Base-by-base conservation (phyloP, 495 filamentous ascomycete genomes). In the Aspergillus carlsbadensis region DNA sequence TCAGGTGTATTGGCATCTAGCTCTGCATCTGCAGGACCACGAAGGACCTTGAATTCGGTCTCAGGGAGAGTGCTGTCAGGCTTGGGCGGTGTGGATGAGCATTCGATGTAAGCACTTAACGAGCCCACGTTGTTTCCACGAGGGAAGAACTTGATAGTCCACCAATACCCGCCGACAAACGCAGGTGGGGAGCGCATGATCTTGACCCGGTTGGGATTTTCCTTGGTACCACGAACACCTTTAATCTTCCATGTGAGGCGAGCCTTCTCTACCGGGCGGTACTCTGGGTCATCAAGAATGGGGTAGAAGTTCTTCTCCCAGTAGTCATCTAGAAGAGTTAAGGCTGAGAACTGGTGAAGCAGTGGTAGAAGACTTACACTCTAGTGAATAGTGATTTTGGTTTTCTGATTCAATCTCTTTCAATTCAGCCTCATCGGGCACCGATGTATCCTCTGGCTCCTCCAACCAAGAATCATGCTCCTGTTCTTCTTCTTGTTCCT, bases 61-160 rank as follows among this genome's bases (percentile, higher is more conserved):
- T 74, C 75, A 6, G 72, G 71, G 15, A 71, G 52, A 5, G 70
- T 61, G 10, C 74, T 66, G 18, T 79, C 68, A 2, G 70, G 65
- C 13, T 57, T 50, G 20, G 75, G 81, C 67, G 70, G 65, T 0
- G 73, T 77, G 59, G 65, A 56, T 2, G 84, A 81, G 65, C 83
- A 85, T 67, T 87, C 85, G 14, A 88, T 69, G 55, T 87, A 87
- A 26, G 86, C 66, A 56, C 84, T 87, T 47, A 87, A 56, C n/a
- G 79, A 78, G 51, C 81, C 75, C 3, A 81, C 81, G 61, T 83
- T 79, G 65, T 87, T 87, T 17, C 85, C 85, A 40, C 78, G 76
- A 14, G 85, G 85, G 57, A 83, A 88, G 69, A 86, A 86, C 62
- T 87, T 87, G 70, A 88, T 83, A 18, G 79, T 83, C 84, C 84